Evolutionary conservation across 1,284 basidiomycete genomes (phyloP), one percentile per base, ranked within the genome.

Genomic region (Microbotryum scabiosae): DNA sequence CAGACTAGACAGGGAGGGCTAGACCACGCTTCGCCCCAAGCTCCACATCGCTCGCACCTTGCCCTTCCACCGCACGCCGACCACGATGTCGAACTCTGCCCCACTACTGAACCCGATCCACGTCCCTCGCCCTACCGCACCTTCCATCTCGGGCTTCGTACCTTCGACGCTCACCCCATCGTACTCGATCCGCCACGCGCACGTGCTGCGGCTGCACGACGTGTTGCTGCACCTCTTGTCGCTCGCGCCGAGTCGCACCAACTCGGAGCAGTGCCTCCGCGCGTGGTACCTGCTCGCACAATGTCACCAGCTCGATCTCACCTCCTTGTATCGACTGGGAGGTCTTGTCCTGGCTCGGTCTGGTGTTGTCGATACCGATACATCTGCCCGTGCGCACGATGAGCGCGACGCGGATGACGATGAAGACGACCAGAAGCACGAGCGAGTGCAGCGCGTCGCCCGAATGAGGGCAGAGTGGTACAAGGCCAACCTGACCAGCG

Each of bases 231-330:
- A 66, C 60, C 64, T 68, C 46, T 25, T 66, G 16, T 60, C 67
- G 18, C 60, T 64, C 26, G 36, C 60, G 2, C 62, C 62, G 4
- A 59, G 56, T n/a, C 51, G 43, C 20, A 16, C 12, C n/a, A 66
- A 32, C 10, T 60, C 60, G 14, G 30, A n/a, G 5, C 62, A 56
- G 30, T 20, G 52, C 14, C 36, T 64, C 7, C 46, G 67, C 2
- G 60, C 67, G 3, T 68, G 64, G 64, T 25, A 60, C 14, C 58
- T 58, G 0, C 56, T 68, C 21, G 60, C 64, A 0, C 25, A 18
- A 16, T 68, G 64, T 28, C 50, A 43, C 21, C 64, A 68, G 57
- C 59, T 68, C n/a, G 64, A 66, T 30, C 9, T 68, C 7, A 45
- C 41, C 12, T 54, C 53, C 5, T 26, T 68, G n/a, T 68, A 61